These are phyloP conservation scores for Dioscorea cayenensis DNA, from an alignment of 116 monocot species.

Conservation along the genomic window DNA sequence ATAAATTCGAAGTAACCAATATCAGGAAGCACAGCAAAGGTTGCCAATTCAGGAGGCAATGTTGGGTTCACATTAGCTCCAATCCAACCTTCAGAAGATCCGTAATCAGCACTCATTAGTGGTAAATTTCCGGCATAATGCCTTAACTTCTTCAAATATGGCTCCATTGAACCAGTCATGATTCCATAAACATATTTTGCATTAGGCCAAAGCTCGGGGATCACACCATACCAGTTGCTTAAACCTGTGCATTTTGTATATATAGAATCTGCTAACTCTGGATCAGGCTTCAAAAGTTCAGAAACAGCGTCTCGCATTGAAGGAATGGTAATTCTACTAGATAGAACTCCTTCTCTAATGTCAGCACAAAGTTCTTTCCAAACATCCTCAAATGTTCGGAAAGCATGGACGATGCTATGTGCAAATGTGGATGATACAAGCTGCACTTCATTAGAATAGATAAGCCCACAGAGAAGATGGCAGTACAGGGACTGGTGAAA, in stretches of 20 bases:
- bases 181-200: slow-evolving; percentile 78
- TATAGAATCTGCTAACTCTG: slow-evolving; percentile 47
- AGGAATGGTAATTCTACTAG: slow-evolving; percentile 48
- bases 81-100: slow-evolving; percentile 85
- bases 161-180: slow-evolving; percentile 86
- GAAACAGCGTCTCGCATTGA: slow-evolving; percentile 56
- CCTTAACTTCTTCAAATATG: slow-evolving; percentile 66
- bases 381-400: slow-evolving; percentile 54
- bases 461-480: slow-evolving; percentile 74
- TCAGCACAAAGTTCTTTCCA: slow-evolving; percentile 64
- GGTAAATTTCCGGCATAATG: slow-evolving; percentile 74
- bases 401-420: slow-evolving; percentile 67
- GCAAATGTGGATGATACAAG: slow-evolving; percentile 64
- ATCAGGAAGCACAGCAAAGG: slow-evolving; percentile 74
- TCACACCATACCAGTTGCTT: slow-evolving; percentile 71
- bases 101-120: slow-evolving; percentile 65
- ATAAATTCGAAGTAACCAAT: slow-evolving; percentile 95
- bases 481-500: slow-evolving; percentile 71
- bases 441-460: slow-evolving; percentile 57
- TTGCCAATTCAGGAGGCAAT: slow-evolving; percentile 36
- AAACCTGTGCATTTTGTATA: slow-evolving; percentile 34
- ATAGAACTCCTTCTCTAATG: slow-evolving; percentile 61
- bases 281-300: slow-evolving; percentile 46
- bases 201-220: slow-evolving; percentile 74
- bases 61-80: slow-evolving; percentile 54